A percentile compares a stretch with the other conserved stretches of the same genome.
Evolutionary conservation across 169 alveolate species (phyloP).

Genomic region (Cryptosporidium ryanae): DNA sequence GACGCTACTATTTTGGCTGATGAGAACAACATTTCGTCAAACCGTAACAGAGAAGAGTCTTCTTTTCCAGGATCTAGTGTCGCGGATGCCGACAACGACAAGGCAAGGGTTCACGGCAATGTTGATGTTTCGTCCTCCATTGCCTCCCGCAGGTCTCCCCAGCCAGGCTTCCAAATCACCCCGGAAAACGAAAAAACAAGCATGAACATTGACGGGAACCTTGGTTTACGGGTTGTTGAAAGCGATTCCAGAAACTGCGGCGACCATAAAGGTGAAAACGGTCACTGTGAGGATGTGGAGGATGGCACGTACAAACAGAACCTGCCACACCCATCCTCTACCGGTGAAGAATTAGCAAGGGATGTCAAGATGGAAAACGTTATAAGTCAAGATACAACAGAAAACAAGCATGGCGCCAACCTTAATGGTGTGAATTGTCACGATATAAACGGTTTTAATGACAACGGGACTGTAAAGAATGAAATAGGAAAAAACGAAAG

Average conservation of each 20-base stretch:
- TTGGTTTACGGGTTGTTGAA: not conserved
- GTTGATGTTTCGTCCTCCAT: too few relatives aligned
- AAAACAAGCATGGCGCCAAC: not conserved
- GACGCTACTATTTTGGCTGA: not conserved
- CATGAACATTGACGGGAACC: too few relatives aligned
- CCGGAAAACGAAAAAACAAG: too few relatives aligned
- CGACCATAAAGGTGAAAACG: not conserved
- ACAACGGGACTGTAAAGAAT: not conserved
- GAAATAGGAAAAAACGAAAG: not conserved
- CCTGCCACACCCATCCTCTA: too few relatives aligned
- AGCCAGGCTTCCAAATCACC: too few relatives aligned
- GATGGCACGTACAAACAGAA: too few relatives aligned
- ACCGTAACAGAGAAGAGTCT: too few relatives aligned
- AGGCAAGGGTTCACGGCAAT: too few relatives aligned
- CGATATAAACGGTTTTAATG: not conserved
- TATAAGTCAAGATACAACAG: not conserved
- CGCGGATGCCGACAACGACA: too few relatives aligned
- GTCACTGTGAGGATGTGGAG: not conserved
- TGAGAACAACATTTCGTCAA: too few relatives aligned
- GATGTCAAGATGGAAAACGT: not conserved
- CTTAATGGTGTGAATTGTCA: not conserved
- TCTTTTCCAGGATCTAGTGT: too few relatives aligned
- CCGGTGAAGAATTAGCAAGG: not conserved
- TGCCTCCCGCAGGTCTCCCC: too few relatives aligned
- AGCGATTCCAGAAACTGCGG: constrained; percentile 18